Percentiles rank a stretch among this genome's conserved stretches.
phyloP scores from a whole-genome alignment of 1,139 yeast species.

The Geotrichum candidum region DNA sequence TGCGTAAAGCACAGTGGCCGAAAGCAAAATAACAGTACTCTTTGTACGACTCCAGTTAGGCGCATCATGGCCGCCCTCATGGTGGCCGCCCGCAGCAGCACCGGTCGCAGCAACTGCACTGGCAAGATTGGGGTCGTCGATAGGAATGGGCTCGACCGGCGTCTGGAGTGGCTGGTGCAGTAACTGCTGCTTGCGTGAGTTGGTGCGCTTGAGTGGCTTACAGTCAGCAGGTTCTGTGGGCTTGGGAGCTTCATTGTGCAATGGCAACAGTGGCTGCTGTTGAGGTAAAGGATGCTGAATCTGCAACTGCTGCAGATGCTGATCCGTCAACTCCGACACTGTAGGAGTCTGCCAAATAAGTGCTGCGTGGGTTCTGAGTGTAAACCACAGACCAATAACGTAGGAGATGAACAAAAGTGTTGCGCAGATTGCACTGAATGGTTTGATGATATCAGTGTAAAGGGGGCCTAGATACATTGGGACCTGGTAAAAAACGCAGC shows the following conservation, averaged over 20 bases:
- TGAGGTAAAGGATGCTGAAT: neutral
- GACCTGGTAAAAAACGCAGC: constrained; percentile 78
- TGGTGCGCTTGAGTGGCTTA: neutral
- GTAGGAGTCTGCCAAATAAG: constrained; percentile 83
- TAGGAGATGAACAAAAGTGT: constrained; percentile 77
- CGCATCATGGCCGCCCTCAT: constrained; percentile 80
- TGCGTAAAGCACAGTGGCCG: constrained; percentile 85
- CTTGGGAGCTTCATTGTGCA: constrained; percentile 5
- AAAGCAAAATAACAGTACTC: constrained; percentile 74
- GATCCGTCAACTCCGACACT: constrained; percentile 31
- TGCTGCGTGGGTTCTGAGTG: constrained; percentile 93
- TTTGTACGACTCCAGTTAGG: constrained; percentile 93
- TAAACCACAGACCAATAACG: constrained; percentile 85
- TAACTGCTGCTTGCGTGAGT: neutral
- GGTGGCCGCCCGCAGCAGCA: constrained; percentile 16
- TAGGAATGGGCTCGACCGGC: neutral
- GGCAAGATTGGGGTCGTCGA: neutral
- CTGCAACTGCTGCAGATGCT: constrained; percentile 1
- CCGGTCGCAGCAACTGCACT: neutral
- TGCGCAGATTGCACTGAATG: constrained; percentile 79
- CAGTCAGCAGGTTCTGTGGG: neutral
- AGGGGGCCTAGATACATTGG: constrained; percentile 55
- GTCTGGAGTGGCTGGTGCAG: neutral
- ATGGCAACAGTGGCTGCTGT: neutral
- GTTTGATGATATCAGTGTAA: constrained; percentile 62